phyloP scores from a whole-genome alignment of 352 stramenopile species.

The Phytophthora multivora region DNA sequence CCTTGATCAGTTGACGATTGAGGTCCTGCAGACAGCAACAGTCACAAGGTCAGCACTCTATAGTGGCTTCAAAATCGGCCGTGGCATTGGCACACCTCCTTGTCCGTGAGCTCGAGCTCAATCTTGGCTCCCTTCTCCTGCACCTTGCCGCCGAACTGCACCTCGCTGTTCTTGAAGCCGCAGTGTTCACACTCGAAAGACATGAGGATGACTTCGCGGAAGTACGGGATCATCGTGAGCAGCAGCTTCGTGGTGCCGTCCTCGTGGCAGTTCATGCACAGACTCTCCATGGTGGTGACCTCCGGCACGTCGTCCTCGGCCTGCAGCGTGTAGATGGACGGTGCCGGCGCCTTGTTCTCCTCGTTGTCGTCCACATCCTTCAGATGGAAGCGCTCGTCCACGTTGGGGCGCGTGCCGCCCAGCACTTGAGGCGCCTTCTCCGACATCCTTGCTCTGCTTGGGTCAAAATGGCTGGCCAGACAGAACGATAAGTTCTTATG shows the following conservation, averaged over 20 bases:
- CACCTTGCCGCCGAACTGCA: conserved; percentile 71
- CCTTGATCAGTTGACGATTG: conserved; percentile 91
- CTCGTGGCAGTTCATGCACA: conserved; percentile 92
- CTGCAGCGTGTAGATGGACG: conserved; percentile 47
- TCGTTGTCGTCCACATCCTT: conserved; percentile 28
- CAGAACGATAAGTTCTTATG: background rate
- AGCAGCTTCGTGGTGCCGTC: conserved; percentile 90
- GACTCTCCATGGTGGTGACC: conserved; percentile 71
- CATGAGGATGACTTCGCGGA: conserved; percentile 95
- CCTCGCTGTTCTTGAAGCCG: conserved; percentile 78
- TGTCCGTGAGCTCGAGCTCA: conserved; percentile 51
- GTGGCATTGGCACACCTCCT: conserved; percentile 24
- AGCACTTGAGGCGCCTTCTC: conserved; percentile 64
- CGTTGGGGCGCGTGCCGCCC: conserved; percentile 61
- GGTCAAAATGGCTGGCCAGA: conserved; percentile 22
- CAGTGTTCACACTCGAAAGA: conserved; percentile 92
- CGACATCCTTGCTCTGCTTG: conserved; percentile 45
- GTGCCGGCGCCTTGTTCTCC: conserved; percentile 15
- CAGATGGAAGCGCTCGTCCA: conserved; percentile 60
- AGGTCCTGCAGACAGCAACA: conserved; percentile 57
- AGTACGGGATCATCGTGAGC: conserved; percentile 94
- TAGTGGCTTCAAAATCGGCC: background rate
- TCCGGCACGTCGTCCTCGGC: conserved; percentile 62
- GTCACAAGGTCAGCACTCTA: conserved; percentile 1
- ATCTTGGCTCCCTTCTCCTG: conserved; percentile 71